These are phyloP conservation scores for Colletotrichum sp. DNA, from an alignment of 2,329 filamentous ascomycete species.

Conservation along the genomic window DNA sequence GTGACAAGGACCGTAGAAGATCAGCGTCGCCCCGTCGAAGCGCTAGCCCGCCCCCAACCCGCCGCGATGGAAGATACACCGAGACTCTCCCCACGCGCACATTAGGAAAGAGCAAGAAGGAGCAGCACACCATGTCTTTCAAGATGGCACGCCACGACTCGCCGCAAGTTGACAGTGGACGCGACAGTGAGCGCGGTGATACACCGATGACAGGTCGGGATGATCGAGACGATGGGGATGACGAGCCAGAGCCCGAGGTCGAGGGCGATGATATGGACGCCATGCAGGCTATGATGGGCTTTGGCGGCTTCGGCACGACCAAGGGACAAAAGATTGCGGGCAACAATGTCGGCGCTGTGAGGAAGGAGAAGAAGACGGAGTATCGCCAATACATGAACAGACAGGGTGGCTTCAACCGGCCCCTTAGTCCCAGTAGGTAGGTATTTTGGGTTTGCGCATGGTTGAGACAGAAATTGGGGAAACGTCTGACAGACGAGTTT, in stretches of 20 bases:
- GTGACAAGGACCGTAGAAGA: conserved; percentile 33
- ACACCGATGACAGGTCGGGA: conserved; percentile 17
- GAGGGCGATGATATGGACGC: conserved; percentile 72
- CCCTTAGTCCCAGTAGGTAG: conserved; percentile 64
- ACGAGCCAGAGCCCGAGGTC: conserved; percentile 54
- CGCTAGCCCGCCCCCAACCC: conserved; percentile 24
- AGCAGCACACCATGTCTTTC: conserved; percentile 35
- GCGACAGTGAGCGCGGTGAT: conserved; percentile 23
- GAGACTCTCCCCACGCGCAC: conserved; percentile 38
- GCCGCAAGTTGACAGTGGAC: conserved; percentile 23
- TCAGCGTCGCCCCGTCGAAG: conserved; percentile 39
- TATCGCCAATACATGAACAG: conserved; percentile 98
- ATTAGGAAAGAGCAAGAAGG: conserved; percentile 25
- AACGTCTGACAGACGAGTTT: neutral
- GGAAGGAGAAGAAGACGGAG: conserved; percentile 92
- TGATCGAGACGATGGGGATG: neutral
- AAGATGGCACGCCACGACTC: conserved; percentile 37
- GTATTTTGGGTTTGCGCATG: neutral
- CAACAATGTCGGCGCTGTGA: conserved; percentile 81
- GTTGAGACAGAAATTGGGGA: neutral
- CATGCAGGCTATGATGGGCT: conserved; percentile 91
- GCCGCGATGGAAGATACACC: conserved; percentile 19
- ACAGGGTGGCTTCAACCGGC: conserved; percentile 80
- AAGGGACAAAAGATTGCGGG: conserved; percentile 89
- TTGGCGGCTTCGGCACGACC: conserved; percentile 83